Evolutionary conservation across 331 rosid species (phyloP), one percentile per base, ranked within the genome.

Genomic region (Prunus yedoensis): DNA sequence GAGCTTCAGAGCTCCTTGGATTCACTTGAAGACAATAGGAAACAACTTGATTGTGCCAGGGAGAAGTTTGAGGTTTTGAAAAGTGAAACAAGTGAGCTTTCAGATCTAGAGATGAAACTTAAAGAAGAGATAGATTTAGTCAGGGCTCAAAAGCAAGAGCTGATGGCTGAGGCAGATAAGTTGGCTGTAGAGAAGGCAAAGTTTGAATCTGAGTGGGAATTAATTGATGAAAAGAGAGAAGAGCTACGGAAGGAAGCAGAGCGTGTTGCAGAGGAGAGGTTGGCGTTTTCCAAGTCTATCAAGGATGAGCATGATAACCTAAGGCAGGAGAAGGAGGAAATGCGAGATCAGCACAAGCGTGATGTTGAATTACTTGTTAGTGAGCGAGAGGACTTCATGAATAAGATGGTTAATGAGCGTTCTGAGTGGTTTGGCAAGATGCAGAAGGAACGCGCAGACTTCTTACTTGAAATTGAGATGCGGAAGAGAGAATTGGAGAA

Each of bases 141-240:
- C 51, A 83, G 99, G 80, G 87, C 89, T 79, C 86, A 92, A 83
- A 89, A 90, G 70, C 78, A 76, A 74, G 97, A 90, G 83, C 85
- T 94, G 73, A 66, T 90, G 85, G 89, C 64, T n/a, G 97, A 92
- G 87, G 89, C 85, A 27, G 97, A 92, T 64, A 90, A 82, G 70
- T 77, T 92, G 83, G 79, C 89, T 75, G 83, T 74, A 54, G 99
- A 94, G 89, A 94, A 92, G 83, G 90, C 96, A 20, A 90, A 90
- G 76, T 94, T 94, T 82, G 99, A 94, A 89, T 79, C 82, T 62
- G 97, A 94, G 84, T 94, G 99, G 99, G 99, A 94, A 70, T 84
- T 81, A 74, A 91, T 94, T 77, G 99, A 94, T 81, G 99, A 89
- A 46, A 92, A 94, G 78, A 89, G 91, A 78, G 96, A 89, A 77